A percentile compares a stretch with the other conserved stretches of the same genome.
These are phyloP conservation scores for Crithidia expoeki DNA, from an alignment of 208 protist species.

Conservation along the genomic window DNA sequence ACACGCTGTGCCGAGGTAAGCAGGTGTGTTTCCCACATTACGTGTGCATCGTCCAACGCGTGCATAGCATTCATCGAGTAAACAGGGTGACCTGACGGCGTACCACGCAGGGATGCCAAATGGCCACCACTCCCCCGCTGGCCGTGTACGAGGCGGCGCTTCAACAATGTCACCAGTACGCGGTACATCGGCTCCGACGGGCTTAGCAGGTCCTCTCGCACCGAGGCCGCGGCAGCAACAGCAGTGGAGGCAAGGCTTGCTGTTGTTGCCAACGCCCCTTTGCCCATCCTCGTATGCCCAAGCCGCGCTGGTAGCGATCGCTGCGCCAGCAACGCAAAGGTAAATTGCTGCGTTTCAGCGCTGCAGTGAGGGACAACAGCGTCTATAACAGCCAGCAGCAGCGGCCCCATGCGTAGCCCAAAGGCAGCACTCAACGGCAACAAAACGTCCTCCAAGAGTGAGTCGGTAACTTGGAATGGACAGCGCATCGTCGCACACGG, in stretches of 20 bases:
- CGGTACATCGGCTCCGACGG: conserved; percentile 31
- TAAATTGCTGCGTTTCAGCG: conserved; percentile 14
- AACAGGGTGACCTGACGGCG: too few species aligned
- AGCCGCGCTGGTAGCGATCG: conserved; percentile 11
- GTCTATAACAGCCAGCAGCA: conserved; percentile 51
- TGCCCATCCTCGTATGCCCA: not conserved
- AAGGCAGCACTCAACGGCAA: conserved; percentile 47
- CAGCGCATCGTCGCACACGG: conserved; percentile 61
- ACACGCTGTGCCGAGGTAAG: conserved; percentile 9
- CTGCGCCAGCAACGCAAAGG: conserved; percentile 27
- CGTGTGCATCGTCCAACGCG: not conserved
- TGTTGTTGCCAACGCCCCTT: not conserved
- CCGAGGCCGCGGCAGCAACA: not conserved
- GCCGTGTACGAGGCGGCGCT: conserved; percentile 11
- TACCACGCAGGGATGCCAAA: too few species aligned
- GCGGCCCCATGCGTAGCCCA: conserved; percentile 41
- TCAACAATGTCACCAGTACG: conserved; percentile 28
- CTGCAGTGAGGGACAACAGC: conserved; percentile 41
- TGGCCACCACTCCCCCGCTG: too few species aligned
- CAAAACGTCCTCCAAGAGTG: conserved; percentile 46
- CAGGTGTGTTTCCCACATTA: conserved; percentile 24
- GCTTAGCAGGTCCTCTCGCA: conserved; percentile 15
- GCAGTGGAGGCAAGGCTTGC: not conserved
- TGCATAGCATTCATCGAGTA: not conserved
- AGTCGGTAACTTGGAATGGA: conserved; percentile 26